Conservation (phyloP, 2,329 filamentous ascomycete species). For the Colletotrichum navitas region DNA sequence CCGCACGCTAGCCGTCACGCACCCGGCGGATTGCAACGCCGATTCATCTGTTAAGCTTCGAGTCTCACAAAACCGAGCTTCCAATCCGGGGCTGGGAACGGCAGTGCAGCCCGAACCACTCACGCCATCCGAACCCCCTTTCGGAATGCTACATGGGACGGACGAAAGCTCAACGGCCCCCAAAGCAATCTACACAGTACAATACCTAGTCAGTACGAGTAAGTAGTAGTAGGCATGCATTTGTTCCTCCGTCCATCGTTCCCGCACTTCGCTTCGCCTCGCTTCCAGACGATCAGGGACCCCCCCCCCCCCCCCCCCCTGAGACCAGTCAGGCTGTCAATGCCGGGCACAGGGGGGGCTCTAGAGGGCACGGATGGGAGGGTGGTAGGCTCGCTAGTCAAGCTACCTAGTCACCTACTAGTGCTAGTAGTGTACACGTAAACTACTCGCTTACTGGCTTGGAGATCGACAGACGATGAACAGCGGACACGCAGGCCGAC, state of each 20-base stretch:
- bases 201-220: too few relatives aligned
- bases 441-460: too few relatives aligned
- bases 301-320: too few relatives aligned
- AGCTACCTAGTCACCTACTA: too few relatives aligned
- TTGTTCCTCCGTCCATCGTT: too few relatives aligned
- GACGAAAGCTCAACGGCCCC: background rate
- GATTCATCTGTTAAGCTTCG: background rate
- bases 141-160: conserved; percentile 12
- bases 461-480: background rate
- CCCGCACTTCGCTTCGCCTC: conserved; percentile 13
- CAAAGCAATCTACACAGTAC: too few relatives aligned
- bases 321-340: conserved; percentile 9
- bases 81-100: conserved; percentile 7
- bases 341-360: background rate
- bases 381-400: too few relatives aligned
- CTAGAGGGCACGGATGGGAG: background rate
- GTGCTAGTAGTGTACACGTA: too few relatives aligned
- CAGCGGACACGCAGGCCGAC: too few relatives aligned
- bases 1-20: background rate
- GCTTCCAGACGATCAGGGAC: conserved; percentile 9
- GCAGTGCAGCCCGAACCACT: background rate
- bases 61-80: background rate
- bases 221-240: too few relatives aligned
- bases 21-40: background rate
- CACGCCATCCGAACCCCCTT: background rate